These are phyloP conservation scores for Populus nigra DNA, from an alignment of 345 rosid genomes.

Conservation along the genomic window DNA sequence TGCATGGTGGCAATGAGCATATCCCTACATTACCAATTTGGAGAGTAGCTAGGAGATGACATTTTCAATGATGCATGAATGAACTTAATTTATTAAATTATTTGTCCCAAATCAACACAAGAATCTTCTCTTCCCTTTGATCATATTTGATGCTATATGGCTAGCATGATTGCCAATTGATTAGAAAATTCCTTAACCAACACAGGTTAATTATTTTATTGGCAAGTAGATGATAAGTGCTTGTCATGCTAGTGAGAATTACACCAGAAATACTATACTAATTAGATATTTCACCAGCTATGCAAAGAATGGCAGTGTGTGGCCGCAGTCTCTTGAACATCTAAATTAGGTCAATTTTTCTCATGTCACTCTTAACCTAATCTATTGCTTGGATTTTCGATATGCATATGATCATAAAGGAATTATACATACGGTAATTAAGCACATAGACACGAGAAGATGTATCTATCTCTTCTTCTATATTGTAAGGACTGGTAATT, in stretches of 20 bases:
- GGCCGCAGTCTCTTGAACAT: not conserved
- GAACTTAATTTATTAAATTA: not conserved
- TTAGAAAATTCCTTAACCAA: not conserved
- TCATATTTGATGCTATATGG: not conserved
- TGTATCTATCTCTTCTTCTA: too few relatives aligned
- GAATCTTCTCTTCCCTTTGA: not conserved
- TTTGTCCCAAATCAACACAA: not conserved
- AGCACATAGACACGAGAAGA: too few relatives aligned
- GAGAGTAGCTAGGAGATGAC: not conserved
- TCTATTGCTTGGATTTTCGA: not conserved
- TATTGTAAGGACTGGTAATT: too few relatives aligned
- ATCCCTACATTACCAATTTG: not conserved
- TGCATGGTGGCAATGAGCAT: not conserved
- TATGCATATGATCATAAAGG: not conserved
- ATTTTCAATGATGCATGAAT: not conserved
- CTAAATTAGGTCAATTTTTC: not conserved
- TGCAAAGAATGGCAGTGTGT: not conserved
- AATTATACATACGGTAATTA: too few relatives aligned
- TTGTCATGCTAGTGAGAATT: not conserved
- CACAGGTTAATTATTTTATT: too few relatives aligned
- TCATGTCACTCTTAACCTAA: constrained; percentile 3
- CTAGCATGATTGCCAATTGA: not conserved
- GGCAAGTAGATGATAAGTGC: not conserved
- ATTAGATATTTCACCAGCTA: not conserved
- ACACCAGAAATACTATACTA: not conserved